A percentile compares a stretch with the other conserved stretches of the same genome.
These are phyloP conservation scores for Penicillium parvum DNA, from an alignment of 495 filamentous ascomycete genomes.

Conservation along the genomic window DNA sequence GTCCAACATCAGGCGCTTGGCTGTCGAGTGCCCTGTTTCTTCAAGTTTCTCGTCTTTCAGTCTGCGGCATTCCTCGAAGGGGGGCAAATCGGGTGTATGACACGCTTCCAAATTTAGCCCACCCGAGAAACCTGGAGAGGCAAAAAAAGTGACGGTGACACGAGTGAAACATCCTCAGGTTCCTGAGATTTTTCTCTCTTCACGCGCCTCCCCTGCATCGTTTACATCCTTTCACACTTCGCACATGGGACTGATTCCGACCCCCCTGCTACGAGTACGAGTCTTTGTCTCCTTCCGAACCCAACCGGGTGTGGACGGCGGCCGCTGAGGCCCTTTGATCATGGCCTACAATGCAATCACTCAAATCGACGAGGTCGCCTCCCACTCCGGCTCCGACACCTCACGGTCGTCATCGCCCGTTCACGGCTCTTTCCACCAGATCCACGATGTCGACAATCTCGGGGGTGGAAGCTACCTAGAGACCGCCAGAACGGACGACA, in stretches of 20 bases:
- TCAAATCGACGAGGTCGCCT: slow-evolving; percentile 41
- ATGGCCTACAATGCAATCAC: slow-evolving; percentile 50
- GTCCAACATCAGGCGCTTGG: too few species aligned
- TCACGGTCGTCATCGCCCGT: slow-evolving; percentile 30
- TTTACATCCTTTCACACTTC: background rate
- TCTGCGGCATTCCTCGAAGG: background rate
- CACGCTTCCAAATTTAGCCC: slow-evolving; percentile 3
- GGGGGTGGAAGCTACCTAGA: slow-evolving; percentile 20
- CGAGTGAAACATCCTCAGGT: slow-evolving; percentile 9
- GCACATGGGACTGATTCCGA: background rate
- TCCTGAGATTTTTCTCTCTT: background rate
- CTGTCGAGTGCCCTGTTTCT: slow-evolving; percentile 1
- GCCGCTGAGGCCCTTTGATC: slow-evolving; percentile 3
- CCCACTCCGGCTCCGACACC: slow-evolving; percentile 33
- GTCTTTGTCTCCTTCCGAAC: slow-evolving; percentile 3
- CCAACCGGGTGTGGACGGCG: slow-evolving; percentile 7
- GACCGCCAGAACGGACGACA: slow-evolving; percentile 21
- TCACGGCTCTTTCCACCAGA: slow-evolving; percentile 24
- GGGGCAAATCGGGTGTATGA: background rate
- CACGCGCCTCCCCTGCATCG: background rate
- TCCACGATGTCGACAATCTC: slow-evolving; percentile 26
- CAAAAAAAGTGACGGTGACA: slow-evolving; percentile 1
- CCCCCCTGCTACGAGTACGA: background rate
- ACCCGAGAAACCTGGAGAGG: too few species aligned
- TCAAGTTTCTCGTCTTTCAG: background rate